Base-by-base conservation (phyloP, 345 rosid genomes). In the Crucihimalaya himalaica region DNA sequence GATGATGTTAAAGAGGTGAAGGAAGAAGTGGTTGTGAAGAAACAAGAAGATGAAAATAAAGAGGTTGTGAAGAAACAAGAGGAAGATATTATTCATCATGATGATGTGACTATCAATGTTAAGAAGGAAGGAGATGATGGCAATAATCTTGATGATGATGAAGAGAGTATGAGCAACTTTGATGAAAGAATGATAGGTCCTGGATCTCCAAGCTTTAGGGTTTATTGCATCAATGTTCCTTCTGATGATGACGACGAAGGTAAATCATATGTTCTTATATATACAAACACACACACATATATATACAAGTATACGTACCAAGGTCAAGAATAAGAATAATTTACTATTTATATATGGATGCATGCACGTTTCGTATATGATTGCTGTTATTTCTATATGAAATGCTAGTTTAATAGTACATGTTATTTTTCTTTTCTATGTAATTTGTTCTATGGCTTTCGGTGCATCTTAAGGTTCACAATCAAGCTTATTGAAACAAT, bases 131-230 rank as follows among this genome's bases (percentile, higher is more conserved):
- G 5, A 10, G 32, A 51, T 12, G 66, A 45, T 53, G 27, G 15
- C 34, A 34, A 8, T 11, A 51, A 42, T 58, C 67, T 72, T 57
- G 48, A 51, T 10, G 59, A 39, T 25, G 32, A 59, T 12, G 75
- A 63, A 56, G 70, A 58, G 51, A 46, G 40, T 20, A 39, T 68
- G 39, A 64, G 54, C 35, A 56, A 59, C 42, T 37, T 77, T 3
- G 81, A 72, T 25, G 81, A 72, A 43, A 51, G 57, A 21, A 63
- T 68, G 70, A 59, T 66, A 23, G 75, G 66, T 53, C 78, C 81
- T 29, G 80, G 73, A 46, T 83, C 86, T 50, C 83, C 83, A 21
- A 81, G 83, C 74, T 83, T 83, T 79, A 80, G 80, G 63, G 79
- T 83, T 51, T 83, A 83, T 70, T 83, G 83, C 70, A 35, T 66